Conservation (phyloP, 495 filamentous ascomycete species). For the Gamarada debralockiae region DNA sequence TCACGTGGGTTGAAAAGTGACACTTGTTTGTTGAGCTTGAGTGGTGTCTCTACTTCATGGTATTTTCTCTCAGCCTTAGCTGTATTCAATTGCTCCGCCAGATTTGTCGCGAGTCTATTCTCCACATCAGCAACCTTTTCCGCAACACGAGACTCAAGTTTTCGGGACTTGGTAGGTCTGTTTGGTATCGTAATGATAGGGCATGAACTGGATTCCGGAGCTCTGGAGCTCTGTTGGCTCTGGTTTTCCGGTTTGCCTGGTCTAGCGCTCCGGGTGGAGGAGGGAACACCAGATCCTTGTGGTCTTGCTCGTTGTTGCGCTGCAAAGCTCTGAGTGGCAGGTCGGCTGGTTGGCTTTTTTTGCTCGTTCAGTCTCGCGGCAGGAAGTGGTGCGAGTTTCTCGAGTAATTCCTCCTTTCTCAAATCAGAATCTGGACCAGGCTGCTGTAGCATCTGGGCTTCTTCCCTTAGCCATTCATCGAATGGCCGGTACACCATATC, state of each 20-base stretch:
- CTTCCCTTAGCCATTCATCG: slow-evolving; percentile 27
- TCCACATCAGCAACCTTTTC: slow-evolving; percentile 17
- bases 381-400: background rate
- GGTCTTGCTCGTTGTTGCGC: slow-evolving; percentile 48
- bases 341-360: slow-evolving; percentile 25
- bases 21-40: background rate
- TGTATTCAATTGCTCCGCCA: slow-evolving; percentile 17
- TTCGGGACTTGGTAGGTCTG: slow-evolving; percentile 19
- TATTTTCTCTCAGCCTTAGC: slow-evolving; percentile 10
- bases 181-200: slow-evolving; percentile 22
- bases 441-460: slow-evolving; percentile 3
- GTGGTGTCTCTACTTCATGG: slow-evolving; percentile 1
- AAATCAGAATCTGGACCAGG: background rate
- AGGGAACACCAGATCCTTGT: slow-evolving; percentile 24
- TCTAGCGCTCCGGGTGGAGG: slow-evolving; percentile 24
- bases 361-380: background rate
- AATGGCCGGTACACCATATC: slow-evolving; percentile 65
- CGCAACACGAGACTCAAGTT: slow-evolving; percentile 5
- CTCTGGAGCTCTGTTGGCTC: background rate
- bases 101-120: slow-evolving; percentile 20
- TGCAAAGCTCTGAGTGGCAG: slow-evolving; percentile 52
- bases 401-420: background rate
- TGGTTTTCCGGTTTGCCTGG: slow-evolving; percentile 18
- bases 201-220: slow-evolving; percentile 17
- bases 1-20: slow-evolving; percentile 49